Evolutionary conservation across 768 basidiomycete genomes (phyloP), one percentile per base, ranked within the genome.

Genomic region (Favolaschia claudopus): DNA sequence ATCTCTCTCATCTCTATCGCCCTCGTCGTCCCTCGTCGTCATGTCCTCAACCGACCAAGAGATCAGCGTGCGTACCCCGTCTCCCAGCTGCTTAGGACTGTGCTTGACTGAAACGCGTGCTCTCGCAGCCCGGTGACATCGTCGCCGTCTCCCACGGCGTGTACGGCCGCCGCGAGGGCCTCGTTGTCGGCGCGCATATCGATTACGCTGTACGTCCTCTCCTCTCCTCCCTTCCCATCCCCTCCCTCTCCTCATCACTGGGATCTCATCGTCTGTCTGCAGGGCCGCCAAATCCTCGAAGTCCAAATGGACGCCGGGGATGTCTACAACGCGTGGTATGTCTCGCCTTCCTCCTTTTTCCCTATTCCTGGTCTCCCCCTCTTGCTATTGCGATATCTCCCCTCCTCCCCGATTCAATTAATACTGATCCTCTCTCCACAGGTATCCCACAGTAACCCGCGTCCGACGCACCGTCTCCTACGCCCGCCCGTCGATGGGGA

Each of bases 231-330:
- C 9, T 37, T 38, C 17, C 17, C 48, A 19, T 10, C 29, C 12
- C 3, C 42, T 42, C 37, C 20, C 32, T 48, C 32, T 27, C 42
- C 46, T 50, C 53, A 29, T 58, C 62, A 19, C 32, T 42, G 42
- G 25, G 27, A 53, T 10, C 37, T n/a, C n/a, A n/a, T n/a, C n/a
- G n/a, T n/a, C n/a, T n/a, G n/a, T n/a, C 37, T 22, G 48, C 62
- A 94, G 92, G 92, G 92, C 50, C 88, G 91, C 55, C 89, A 91
- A 77, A 82, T 93, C 64, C 76, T 95, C 60, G 89, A 93, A 69
- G 89, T 95, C 28, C 92, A 91, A 69, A 84, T 95, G 55, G 91
- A 93, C 56, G 75, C 82, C 15, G 78, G 80, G 27, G 85, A 89
- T 53, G 68, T 91, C 53, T 89, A 88, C 82, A 76, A 88, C 53